Conservation (phyloP, 208 protist species). For the Angomonas ambiguus region DNA sequence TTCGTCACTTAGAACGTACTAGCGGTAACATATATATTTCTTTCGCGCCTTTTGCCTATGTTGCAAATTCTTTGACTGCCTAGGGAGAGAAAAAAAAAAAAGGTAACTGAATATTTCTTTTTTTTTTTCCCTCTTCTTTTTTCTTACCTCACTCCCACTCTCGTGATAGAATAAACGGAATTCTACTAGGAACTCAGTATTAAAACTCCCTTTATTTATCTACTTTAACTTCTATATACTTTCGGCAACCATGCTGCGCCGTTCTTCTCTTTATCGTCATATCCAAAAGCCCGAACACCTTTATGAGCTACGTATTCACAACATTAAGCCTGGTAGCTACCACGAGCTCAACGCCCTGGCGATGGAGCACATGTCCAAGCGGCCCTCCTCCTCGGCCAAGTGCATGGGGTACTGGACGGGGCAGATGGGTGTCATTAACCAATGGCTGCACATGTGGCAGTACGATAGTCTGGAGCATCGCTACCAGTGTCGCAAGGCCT, state of each 20-base stretch:
- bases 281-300: slow-evolving; percentile 29
- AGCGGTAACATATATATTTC: no score
- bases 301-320: slow-evolving; percentile 62
- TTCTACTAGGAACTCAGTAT: no score
- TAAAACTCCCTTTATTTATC: no score
- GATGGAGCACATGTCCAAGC: slow-evolving; percentile 51
- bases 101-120: slow-evolving; percentile 4
- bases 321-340: slow-evolving; percentile 53
- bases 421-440: slow-evolving; percentile 69
- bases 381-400: slow-evolving; percentile 24
- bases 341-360: slow-evolving; percentile 46
- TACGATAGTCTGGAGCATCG: slow-evolving; percentile 74
- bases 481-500: slow-evolving; percentile 37
- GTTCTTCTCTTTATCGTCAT: slow-evolving; percentile 17
- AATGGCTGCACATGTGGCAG: slow-evolving; percentile 73
- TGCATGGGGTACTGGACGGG: slow-evolving; percentile 72
- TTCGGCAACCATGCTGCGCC: slow-evolving; percentile 59
- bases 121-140: no score
- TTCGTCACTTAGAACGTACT: no score
- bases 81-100: no score
- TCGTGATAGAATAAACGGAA: no score
- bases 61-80: no score
- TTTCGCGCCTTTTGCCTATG: no score
- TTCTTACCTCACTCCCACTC: no score
- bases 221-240: no score